A percentile compares a stretch with the other conserved stretches of the same genome.
Conservation (phyloP, 805 yeast species). For the Candida nitratophila region DNA sequence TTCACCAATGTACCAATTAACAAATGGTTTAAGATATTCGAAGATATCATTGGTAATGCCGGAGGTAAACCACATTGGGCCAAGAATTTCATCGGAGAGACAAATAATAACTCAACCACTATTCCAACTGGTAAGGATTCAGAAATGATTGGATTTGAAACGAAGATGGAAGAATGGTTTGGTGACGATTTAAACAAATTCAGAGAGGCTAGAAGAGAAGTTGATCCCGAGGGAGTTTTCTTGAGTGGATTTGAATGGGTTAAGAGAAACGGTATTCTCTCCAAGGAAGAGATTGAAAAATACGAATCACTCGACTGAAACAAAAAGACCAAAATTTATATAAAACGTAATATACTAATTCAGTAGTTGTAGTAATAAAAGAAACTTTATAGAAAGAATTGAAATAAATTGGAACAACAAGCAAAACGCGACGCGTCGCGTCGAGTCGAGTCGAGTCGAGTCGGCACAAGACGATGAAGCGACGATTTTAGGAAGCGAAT, state of each 20-base stretch:
- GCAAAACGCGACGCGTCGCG: not conserved
- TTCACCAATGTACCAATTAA: conserved; percentile 62
- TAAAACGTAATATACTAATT: not conserved
- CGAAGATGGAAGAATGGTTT: conserved; percentile 68
- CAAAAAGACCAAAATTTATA: not conserved
- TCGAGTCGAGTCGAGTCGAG: too few relatives aligned
- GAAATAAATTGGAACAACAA: too few relatives aligned
- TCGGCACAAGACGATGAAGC: too few relatives aligned
- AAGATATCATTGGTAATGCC: conserved; percentile 63
- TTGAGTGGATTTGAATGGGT: conserved; percentile 78
- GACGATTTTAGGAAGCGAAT: too few relatives aligned
- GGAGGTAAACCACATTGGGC: conserved; percentile 99
- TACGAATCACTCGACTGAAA: conserved; percentile 2
- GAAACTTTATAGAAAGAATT: too few relatives aligned
- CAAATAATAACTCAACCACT: conserved; percentile 6
- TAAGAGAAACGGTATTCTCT: conserved; percentile 64
- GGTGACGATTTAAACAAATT: conserved; percentile 61
- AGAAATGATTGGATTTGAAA: conserved; percentile 75
- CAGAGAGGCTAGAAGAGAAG: conserved; percentile 54
- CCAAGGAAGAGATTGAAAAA: conserved; percentile 14
- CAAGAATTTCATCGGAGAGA: conserved; percentile 72
- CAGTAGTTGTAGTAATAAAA: too few relatives aligned
- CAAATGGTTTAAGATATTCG: conserved; percentile 81
- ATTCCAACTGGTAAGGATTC: conserved; percentile 33
- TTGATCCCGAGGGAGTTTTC: conserved; percentile 81